Percentiles rank a stretch among this genome's conserved stretches.
These are phyloP conservation scores for Capsella rubella DNA, from an alignment of 441 rosid species.

Conservation along the genomic window DNA sequence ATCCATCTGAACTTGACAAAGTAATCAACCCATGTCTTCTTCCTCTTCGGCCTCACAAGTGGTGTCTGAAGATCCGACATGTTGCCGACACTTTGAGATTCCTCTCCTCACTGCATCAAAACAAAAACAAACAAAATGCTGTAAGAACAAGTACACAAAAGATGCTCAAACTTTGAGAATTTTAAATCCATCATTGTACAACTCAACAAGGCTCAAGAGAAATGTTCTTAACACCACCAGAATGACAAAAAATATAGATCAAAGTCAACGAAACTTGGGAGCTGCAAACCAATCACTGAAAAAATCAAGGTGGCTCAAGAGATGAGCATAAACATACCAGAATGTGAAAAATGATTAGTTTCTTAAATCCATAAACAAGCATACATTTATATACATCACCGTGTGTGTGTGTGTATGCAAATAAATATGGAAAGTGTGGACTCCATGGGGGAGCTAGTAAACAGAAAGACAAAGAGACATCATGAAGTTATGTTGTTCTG, in stretches of 20 bases:
- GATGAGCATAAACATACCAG: not conserved
- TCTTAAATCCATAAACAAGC: conserved; percentile 8
- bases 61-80: conserved; percentile 91
- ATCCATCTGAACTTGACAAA: conserved; percentile 92
- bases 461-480: conserved; percentile 25
- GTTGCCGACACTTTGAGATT: conserved; percentile 24
- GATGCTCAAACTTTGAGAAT: not conserved
- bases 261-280: conserved; percentile 17
- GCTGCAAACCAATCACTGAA: conserved; percentile 15
- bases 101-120: conserved; percentile 45
- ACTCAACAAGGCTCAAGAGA: not conserved
- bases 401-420: not conserved
- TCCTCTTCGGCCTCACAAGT: conserved; percentile 83
- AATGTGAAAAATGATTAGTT: conserved; percentile 13
- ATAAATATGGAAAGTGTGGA: not conserved
- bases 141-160: conserved; percentile 6
- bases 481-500: conserved; percentile 7
- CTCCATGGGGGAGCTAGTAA: not conserved
- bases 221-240: too few species aligned
- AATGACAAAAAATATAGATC: not conserved
- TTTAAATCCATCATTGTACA: conserved; percentile 20
- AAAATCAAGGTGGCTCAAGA: not conserved
- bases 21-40: conserved; percentile 86
- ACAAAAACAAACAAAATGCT: not conserved
- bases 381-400: not conserved